Conservation (phyloP, 129 eudicot genomes). For the Lactuca saligna region DNA sequence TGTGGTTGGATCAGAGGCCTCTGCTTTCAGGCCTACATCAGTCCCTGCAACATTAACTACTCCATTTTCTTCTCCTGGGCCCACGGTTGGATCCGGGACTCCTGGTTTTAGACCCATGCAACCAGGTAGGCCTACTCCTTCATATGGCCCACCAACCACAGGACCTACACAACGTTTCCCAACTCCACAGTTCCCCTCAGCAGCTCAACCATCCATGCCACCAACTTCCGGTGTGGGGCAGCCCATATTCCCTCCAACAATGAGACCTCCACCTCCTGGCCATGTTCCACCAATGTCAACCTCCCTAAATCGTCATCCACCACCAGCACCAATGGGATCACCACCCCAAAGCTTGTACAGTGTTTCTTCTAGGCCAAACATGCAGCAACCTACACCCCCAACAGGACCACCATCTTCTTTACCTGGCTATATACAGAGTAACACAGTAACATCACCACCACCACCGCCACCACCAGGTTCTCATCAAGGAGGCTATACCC, state of each 20-base stretch:
- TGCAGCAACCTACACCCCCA: conserved; percentile 48
- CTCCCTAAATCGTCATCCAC: conserved; percentile 41
- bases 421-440: conserved; percentile 55
- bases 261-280: conserved; percentile 52
- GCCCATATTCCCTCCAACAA: conserved; percentile 48
- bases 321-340: conserved; percentile 59
- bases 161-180: conserved; percentile 69
- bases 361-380: conserved; percentile 49
- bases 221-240: conserved; percentile 46
- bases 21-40: conserved; percentile 61
- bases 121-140: conserved; percentile 53
- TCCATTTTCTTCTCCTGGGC: conserved; percentile 59
- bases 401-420: conserved; percentile 45
- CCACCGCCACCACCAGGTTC: conserved; percentile 45
- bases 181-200: conserved; percentile 59
- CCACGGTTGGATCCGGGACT: conserved; percentile 44
- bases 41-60: conserved; percentile 32
- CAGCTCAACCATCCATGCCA: conserved; percentile 47
- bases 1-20: conserved; percentile 60
- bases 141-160: conserved; percentile 59
- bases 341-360: conserved; percentile 55
- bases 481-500: conserved; percentile 57
- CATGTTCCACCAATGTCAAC: conserved; percentile 43
- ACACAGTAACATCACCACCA: conserved; percentile 27
- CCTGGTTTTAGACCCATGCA: conserved; percentile 62